Conservation (phyloP, 2,329 filamentous ascomycete genomes). For the Aspergillus novofumigatus region DNA sequence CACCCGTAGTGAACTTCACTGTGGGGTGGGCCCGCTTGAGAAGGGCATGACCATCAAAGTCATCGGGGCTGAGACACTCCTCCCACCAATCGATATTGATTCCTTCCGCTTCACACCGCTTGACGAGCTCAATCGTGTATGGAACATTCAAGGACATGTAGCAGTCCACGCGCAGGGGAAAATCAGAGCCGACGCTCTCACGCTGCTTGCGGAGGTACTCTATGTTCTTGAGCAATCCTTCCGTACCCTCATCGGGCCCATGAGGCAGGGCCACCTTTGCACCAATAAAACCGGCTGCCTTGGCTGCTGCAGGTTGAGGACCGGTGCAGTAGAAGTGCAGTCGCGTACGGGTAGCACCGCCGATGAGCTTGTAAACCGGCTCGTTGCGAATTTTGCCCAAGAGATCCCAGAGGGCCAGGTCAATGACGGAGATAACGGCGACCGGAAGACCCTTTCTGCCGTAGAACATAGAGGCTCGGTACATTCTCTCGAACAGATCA, state of each 20-base stretch:
- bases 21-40: slow-evolving; percentile 88
- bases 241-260: slow-evolving; percentile 79
- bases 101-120: slow-evolving; percentile 72
- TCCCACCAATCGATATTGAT: slow-evolving; percentile 97
- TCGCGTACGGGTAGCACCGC: slow-evolving; percentile 77
- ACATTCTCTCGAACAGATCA: slow-evolving; percentile 93
- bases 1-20: slow-evolving; percentile 90
- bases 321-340: slow-evolving; percentile 94
- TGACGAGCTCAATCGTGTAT: slow-evolving; percentile 87
- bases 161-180: slow-evolving; percentile 91
- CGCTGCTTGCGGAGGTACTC: slow-evolving; percentile 83
- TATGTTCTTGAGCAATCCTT: slow-evolving; percentile 80
- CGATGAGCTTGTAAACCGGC: slow-evolving; percentile 91
- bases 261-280: slow-evolving; percentile 88
- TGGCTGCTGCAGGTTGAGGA: slow-evolving; percentile 74
- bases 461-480: slow-evolving; percentile 93
- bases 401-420: slow-evolving; percentile 88
- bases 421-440: slow-evolving; percentile 90
- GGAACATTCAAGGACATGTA: slow-evolving; percentile 94
- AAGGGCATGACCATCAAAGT: slow-evolving; percentile 83
- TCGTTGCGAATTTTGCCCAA: slow-evolving; percentile 87
- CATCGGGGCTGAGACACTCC: slow-evolving; percentile 86
- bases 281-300: slow-evolving; percentile 83
- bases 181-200: slow-evolving; percentile 80
- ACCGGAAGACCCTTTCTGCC: slow-evolving; percentile 86